phyloP scores from a whole-genome alignment of 2,329 filamentous ascomycete genomes.

The Aureobasidium sp. region DNA sequence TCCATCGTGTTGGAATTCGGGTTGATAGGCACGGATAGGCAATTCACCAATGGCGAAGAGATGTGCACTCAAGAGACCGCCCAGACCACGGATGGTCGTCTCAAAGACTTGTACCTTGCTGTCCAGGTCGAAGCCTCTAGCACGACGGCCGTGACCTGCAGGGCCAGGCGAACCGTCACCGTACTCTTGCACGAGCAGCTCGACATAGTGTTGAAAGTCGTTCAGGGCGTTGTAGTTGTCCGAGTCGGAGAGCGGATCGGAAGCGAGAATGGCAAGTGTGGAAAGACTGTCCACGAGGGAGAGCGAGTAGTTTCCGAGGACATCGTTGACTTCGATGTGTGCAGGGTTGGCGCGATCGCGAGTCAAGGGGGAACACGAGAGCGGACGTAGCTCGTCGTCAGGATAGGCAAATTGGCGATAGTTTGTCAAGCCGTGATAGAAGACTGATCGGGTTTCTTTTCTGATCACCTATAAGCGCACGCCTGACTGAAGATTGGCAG shows the following conservation, averaged over 20 bases:
- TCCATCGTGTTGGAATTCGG: slow-evolving; percentile 36
- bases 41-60: slow-evolving; percentile 86
- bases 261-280: slow-evolving; percentile 86
- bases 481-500: background rate
- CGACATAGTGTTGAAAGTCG: slow-evolving; percentile 72
- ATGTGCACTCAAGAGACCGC: slow-evolving; percentile 86
- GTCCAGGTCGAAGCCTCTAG: slow-evolving; percentile 83
- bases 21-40: slow-evolving; percentile 72
- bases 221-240: slow-evolving; percentile 47
- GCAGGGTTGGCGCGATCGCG: slow-evolving; percentile 73
- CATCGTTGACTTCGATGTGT: slow-evolving; percentile 86
- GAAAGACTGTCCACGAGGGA: slow-evolving; percentile 93
- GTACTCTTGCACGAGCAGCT: slow-evolving; percentile 70
- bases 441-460: slow-evolving; percentile 59
- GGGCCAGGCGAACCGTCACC: slow-evolving; percentile 71
- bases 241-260: slow-evolving; percentile 52
- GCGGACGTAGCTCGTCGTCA: slow-evolving; percentile 86
- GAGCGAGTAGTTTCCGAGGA: slow-evolving; percentile 92
- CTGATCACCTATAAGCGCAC: slow-evolving; percentile 21
- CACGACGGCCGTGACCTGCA: slow-evolving; percentile 62
- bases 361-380: slow-evolving; percentile 76
- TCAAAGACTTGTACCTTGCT: slow-evolving; percentile 99
- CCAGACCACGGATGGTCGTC: slow-evolving; percentile 88
- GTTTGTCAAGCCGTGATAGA: slow-evolving; percentile 94
- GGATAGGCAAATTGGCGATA: slow-evolving; percentile 94